phyloP scores from a whole-genome alignment of 2,329 filamentous ascomycete species.

The Colletotrichum karsti region DNA sequence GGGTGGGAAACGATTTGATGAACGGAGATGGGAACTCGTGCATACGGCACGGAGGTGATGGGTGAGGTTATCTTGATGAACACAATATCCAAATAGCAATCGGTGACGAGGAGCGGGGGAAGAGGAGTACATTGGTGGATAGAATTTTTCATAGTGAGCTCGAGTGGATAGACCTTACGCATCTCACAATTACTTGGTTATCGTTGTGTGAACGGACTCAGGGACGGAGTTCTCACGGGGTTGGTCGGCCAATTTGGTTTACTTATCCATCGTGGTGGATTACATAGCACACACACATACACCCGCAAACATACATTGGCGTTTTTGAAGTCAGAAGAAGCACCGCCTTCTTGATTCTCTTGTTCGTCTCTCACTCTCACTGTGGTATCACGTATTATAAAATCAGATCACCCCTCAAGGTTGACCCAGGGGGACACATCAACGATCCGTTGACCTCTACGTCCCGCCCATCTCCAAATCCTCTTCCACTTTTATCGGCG shows the following conservation, averaged over 20 bases:
- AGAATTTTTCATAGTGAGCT: not conserved
- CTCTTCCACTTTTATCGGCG: constrained; percentile 31
- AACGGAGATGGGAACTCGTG: not conserved
- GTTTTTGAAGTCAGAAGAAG: no score
- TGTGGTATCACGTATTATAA: no score
- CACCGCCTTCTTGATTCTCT: no score
- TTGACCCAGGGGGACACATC: no score
- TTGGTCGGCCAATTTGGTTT: not conserved
- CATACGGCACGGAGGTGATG: no score
- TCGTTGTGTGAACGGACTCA: not conserved
- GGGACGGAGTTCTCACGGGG: not conserved
- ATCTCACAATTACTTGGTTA: not conserved
- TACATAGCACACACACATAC: no score
- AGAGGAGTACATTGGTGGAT: not conserved
- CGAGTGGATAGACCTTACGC: not conserved
- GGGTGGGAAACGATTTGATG: constrained; percentile 87
- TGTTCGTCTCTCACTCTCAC: no score
- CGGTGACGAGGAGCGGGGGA: not conserved
- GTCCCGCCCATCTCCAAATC: constrained; percentile 26
- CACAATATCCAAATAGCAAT: not conserved
- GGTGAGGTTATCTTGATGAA: no score
- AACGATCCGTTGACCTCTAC: not conserved
- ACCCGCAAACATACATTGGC: no score
- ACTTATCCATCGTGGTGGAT: no score
- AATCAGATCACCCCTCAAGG: no score